Evolutionary conservation across 2,329 filamentous ascomycete genomes (phyloP).

Genomic region (Aspergillus tanneri): DNA sequence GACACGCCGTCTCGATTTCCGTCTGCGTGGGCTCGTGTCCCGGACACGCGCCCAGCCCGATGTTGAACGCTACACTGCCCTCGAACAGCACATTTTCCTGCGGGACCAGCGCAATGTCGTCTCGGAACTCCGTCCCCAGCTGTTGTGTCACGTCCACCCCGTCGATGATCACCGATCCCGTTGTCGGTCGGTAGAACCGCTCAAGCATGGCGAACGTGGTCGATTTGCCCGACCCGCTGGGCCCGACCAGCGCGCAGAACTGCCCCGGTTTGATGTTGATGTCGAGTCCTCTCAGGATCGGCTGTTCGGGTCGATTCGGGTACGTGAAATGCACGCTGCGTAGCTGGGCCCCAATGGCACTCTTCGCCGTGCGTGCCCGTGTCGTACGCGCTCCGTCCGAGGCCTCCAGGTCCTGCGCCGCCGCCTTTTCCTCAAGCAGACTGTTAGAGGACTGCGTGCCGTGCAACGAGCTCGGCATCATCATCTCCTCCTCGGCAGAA

Average conservation of each 20-base stretch:
- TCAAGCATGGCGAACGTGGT: slow-evolving; percentile 59
- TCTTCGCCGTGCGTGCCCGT: slow-evolving; percentile 13
- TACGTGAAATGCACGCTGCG: slow-evolving; percentile 64
- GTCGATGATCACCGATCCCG: slow-evolving; percentile 54
- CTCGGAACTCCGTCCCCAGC: slow-evolving; percentile 41
- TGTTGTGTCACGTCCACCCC: slow-evolving; percentile 48
- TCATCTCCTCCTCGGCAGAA: slow-evolving; percentile 28
- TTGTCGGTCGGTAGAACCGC: slow-evolving; percentile 53
- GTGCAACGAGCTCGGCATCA: slow-evolving; percentile 12
- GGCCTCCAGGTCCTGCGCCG: slow-evolving; percentile 28
- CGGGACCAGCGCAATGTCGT: slow-evolving; percentile 49
- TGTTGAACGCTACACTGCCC: slow-evolving; percentile 50
- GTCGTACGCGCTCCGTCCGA: slow-evolving; percentile 8
- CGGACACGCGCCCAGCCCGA: slow-evolving; percentile 50
- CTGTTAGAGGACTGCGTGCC: slow-evolving; percentile 12
- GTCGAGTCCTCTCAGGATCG: slow-evolving; percentile 57
- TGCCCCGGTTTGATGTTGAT: slow-evolving; percentile 50
- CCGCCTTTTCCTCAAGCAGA: slow-evolving; percentile 24
- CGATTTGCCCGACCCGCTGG: slow-evolving; percentile 65
- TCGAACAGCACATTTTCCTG: slow-evolving; percentile 52
- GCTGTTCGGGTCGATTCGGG: slow-evolving; percentile 59
- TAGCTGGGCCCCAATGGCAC: slow-evolving; percentile 55
- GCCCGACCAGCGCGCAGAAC: slow-evolving; percentile 60
- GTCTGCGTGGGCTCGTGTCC: slow-evolving; percentile 55
- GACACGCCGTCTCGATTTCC: slow-evolving; percentile 66